phyloP scores from a whole-genome alignment of 1,139 yeast genomes.

The Saccharomyces hybrid region DNA sequence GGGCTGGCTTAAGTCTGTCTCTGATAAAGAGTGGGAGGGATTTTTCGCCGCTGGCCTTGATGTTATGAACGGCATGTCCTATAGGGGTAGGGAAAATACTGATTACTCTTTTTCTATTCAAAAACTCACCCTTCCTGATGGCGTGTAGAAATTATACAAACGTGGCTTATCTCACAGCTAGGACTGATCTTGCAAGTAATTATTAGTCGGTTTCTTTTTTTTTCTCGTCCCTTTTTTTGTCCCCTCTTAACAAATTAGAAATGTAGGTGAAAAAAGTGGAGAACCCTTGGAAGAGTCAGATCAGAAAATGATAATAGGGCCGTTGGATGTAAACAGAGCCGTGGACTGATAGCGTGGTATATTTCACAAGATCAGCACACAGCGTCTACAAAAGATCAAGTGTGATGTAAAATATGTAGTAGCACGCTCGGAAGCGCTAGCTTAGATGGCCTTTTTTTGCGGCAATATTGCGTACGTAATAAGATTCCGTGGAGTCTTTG shows the following conservation, averaged over 20 bases:
- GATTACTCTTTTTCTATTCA: not conserved
- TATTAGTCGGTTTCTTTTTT: not conserved
- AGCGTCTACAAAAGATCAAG: not conserved
- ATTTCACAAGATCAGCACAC: not conserved
- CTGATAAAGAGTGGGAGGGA: not conserved
- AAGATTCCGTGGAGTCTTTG: not conserved
- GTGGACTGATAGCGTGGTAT: not conserved
- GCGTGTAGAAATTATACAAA: not conserved
- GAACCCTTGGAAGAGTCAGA: not conserved
- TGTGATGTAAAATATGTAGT: not conserved
- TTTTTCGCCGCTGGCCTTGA: not conserved
- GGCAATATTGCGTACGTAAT: not conserved
- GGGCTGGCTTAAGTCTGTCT: not conserved
- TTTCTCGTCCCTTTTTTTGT: not conserved
- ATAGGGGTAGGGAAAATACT: not conserved
- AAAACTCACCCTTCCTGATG: not conserved
- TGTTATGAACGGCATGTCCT: not conserved
- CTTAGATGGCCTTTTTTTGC: not conserved
- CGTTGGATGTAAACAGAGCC: not conserved
- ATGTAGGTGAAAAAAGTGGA: not conserved
- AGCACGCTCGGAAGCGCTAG: too few relatives aligned
- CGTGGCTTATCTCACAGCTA: not conserved
- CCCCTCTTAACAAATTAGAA: not conserved
- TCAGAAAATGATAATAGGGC: not conserved
- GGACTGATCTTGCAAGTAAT: not conserved